Evolutionary conservation across 2,329 filamentous ascomycete species (phyloP).

Genomic region (Cladosporium phlei): DNA sequence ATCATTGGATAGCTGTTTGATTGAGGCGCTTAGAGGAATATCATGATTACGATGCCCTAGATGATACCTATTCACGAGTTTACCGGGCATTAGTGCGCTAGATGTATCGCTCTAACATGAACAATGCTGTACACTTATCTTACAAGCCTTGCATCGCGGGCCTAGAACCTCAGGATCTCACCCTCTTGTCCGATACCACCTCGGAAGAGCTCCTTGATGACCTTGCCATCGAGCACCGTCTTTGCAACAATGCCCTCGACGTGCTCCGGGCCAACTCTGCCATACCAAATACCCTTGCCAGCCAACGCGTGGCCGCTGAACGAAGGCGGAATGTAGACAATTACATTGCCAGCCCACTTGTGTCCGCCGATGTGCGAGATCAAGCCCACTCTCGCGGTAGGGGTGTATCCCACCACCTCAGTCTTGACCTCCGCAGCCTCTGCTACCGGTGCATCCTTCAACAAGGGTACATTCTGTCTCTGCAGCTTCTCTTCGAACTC

Average conservation of each 20-base stretch:
- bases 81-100: no score
- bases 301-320: constrained; percentile 52
- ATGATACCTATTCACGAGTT: no score
- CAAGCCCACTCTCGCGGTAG: constrained; percentile 58
- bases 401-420: constrained; percentile 24
- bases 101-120: no score
- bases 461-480: constrained; percentile 45
- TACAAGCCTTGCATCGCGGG: background rate
- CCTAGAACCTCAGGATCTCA: constrained; percentile 27
- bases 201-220: constrained; percentile 67
- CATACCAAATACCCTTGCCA: constrained; percentile 77
- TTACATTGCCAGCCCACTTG: constrained; percentile 81
- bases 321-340: constrained; percentile 67
- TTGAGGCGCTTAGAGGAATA: no score
- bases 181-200: constrained; percentile 54
- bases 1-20: no score
- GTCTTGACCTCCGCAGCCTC: constrained; percentile 30
- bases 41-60: no score
- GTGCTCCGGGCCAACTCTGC: constrained; percentile 67
- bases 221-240: constrained; percentile 62
- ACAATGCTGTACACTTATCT: background rate
- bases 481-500: constrained; percentile 64
- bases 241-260: constrained; percentile 71
- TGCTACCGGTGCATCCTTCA: constrained; percentile 40
- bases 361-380: constrained; percentile 81